phyloP scores from a whole-genome alignment of 371 early-diverging fungal species.

The Mortierella sp. region DNA sequence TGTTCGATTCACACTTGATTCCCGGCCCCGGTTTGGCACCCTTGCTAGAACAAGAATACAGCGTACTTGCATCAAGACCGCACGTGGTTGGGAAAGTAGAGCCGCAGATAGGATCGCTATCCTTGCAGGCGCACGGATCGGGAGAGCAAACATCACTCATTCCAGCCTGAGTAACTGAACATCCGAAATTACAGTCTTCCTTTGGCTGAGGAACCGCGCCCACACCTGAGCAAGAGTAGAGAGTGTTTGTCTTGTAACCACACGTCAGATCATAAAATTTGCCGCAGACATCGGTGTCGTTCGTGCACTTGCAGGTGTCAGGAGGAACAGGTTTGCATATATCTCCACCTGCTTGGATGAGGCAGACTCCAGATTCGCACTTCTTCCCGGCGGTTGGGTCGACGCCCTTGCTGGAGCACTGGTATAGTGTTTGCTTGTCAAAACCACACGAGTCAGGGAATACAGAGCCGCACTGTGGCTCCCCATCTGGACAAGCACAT shows the following conservation, averaged over 20 bases:
- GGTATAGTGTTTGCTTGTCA: background rate
- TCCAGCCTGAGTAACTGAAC: background rate
- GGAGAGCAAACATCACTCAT: background rate
- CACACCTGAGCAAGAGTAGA: slow-evolving; percentile 10
- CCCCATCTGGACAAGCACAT: too few relatives aligned
- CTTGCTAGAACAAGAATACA: background rate
- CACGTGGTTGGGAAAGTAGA: slow-evolving; percentile 1
- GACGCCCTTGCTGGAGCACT: background rate
- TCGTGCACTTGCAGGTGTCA: slow-evolving; percentile 6
- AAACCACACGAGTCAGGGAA: slow-evolving; percentile 9
- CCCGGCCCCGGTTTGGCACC: background rate
- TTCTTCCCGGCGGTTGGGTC: too few relatives aligned
- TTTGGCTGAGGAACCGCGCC: background rate
- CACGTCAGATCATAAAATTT: slow-evolving; percentile 2
- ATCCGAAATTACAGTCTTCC: background rate
- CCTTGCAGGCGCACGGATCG: slow-evolving; percentile 4
- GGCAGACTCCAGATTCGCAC: too few relatives aligned
- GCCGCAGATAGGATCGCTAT: background rate
- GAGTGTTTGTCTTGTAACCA: background rate
- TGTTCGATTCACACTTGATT: too few relatives aligned
- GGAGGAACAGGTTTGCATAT: too few relatives aligned
- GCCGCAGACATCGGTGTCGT: slow-evolving; percentile 9
- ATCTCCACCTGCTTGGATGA: too few relatives aligned
- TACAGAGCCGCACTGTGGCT: too few relatives aligned
- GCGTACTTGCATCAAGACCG: background rate